Base-by-base conservation (phyloP, 805 yeast species). In the Wickerhamiella galacta region DNA sequence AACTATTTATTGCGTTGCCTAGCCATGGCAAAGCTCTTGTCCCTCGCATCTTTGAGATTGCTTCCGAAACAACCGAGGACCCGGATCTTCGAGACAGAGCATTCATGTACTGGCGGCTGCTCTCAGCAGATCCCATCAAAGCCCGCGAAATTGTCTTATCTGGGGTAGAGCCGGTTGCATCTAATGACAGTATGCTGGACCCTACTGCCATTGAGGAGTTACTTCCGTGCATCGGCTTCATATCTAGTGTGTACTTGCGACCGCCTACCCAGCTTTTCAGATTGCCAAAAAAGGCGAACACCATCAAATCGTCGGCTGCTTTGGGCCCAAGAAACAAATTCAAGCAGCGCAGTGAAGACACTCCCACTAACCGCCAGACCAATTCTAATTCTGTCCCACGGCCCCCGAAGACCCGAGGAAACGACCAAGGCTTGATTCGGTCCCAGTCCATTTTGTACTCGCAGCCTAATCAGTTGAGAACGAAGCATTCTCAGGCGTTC, bases 11-110 rank as follows among this genome's bases (percentile, higher is more conserved):
- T 16, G 61, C 64, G 31, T 50, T 59, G 18, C 80, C 83, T 0
- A 48, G 58, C 3, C 51, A 51, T 15, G 72, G 75, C 2, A 77
- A 76, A 43, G 47, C 57, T 2, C 46, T 75, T 9, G 69, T 82
- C 2, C 57, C 80, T 23, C 60, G 62, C 21, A 58, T 76, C 0
- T 55, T 83, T 35, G 72, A 72, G 45, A 53, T 60, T 50, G 77
- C 83, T 6, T 77, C 92, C 0, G 90, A 81, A 42, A 77, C 72
- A 9, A 58, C 64, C 2, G 73, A 74, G 39, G 75, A 81, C 44
- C 94, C 95, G 0, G 96, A 87, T 54, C 54, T 83, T 8, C 64
- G 95, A 39, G 92, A 81, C 42, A 57, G 94, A 25, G 95, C 87
- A 0, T 75, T 62, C 47, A 72, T 81, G 56, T 85, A 87, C 56